These are phyloP conservation scores for Kregervanrija pseudodelftensis DNA, from an alignment of 805 yeast species.

Conservation along the genomic window DNA sequence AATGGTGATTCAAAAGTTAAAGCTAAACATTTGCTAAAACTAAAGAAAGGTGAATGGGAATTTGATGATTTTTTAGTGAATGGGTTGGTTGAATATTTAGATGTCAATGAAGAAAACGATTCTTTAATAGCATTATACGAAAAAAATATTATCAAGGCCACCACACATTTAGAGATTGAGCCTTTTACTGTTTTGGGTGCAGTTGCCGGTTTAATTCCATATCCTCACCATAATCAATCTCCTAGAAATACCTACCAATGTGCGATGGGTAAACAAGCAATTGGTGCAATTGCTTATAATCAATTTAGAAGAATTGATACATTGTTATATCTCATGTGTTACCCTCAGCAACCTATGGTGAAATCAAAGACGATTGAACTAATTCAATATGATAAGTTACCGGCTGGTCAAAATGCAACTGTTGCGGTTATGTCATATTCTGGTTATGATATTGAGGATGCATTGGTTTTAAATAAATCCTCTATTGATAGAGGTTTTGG, in stretches of 20 bases:
- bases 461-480: slow-evolving; percentile 86
- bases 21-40: slow-evolving; percentile 56
- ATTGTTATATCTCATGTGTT: slow-evolving; percentile 88
- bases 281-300: slow-evolving; percentile 97
- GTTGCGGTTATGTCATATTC: slow-evolving; percentile 99
- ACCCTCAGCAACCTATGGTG: slow-evolving; percentile 99
- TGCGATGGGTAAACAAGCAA: slow-evolving; percentile 99
- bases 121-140: slow-evolving; percentile 89
- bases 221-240: slow-evolving; percentile 88
- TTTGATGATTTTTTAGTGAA: slow-evolving; percentile 83
- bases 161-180: slow-evolving; percentile 92
- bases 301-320: slow-evolving; percentile 96
- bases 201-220: slow-evolving; percentile 87
- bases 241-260: slow-evolving; percentile 91
- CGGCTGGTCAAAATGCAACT: slow-evolving; percentile 98
- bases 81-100: slow-evolving; percentile 91
- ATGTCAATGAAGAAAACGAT: slow-evolving; percentile 96
- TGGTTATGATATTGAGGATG: slow-evolving; percentile 99
- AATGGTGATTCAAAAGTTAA: slow-evolving; percentile 63
- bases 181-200: slow-evolving; percentile 91
- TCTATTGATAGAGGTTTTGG: slow-evolving; percentile 96
- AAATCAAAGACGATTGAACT: slow-evolving; percentile 95
- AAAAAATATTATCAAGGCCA: slow-evolving; percentile 42
- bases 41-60: slow-evolving; percentile 65
- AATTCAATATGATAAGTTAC: slow-evolving; percentile 90